Conservation (phyloP, 805 yeast genomes). For the Maudiozyma serrabonitensis region DNA sequence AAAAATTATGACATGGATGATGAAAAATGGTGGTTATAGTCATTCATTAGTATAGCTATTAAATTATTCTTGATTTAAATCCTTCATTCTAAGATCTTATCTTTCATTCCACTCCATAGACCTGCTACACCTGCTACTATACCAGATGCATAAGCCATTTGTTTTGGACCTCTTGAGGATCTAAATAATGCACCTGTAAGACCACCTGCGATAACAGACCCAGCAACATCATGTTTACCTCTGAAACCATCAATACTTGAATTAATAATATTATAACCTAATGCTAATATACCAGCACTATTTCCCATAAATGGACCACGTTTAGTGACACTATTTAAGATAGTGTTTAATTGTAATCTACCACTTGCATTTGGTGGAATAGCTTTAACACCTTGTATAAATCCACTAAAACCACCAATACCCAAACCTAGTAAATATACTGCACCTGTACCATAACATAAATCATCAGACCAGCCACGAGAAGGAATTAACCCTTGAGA, state of each 20-base stretch:
- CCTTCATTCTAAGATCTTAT: slow-evolving; percentile 13
- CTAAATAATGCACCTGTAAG: slow-evolving; percentile 86
- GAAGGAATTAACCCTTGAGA: slow-evolving; percentile 86
- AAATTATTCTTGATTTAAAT: background rate
- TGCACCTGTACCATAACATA: slow-evolving; percentile 96
- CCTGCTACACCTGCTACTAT: slow-evolving; percentile 86
- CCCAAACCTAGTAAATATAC: slow-evolving; percentile 82
- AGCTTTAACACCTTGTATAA: slow-evolving; percentile 73
- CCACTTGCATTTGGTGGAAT: slow-evolving; percentile 70
- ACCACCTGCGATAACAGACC: slow-evolving; percentile 84
- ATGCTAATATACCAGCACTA: slow-evolving; percentile 87
- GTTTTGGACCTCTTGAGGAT: slow-evolving; percentile 74
- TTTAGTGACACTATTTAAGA: slow-evolving; percentile 84
- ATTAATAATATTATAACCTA: slow-evolving; percentile 79
- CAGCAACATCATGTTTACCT: slow-evolving; percentile 80
- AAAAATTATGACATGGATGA: too few relatives aligned
- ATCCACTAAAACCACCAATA: slow-evolving; percentile 80
- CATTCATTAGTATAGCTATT: too few relatives aligned
- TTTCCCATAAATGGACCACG: slow-evolving; percentile 96
- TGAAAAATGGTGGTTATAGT: background rate
- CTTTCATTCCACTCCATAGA: slow-evolving; percentile 81
- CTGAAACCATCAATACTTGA: slow-evolving; percentile 68
- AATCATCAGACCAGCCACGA: slow-evolving; percentile 96
- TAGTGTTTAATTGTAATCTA: slow-evolving; percentile 76
- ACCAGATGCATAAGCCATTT: slow-evolving; percentile 80